A percentile compares a stretch with the other conserved stretches of the same genome.
phyloP scores from a whole-genome alignment of 139 green algal species.

The Deuterostichococcus epilithicus region DNA sequence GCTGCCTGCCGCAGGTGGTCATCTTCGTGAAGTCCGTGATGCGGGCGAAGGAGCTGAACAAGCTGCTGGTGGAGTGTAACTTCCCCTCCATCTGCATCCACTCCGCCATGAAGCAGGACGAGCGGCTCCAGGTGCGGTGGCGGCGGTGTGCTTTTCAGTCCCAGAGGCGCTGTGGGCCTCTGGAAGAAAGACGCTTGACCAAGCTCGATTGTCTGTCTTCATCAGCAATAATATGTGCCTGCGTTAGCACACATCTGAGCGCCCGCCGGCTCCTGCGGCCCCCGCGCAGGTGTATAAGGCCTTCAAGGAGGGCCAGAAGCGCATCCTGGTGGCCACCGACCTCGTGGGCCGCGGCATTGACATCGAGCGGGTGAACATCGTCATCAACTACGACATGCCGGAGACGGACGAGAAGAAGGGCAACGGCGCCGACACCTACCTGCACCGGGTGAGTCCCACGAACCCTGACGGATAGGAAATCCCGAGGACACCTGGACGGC shows the following conservation, averaged over 20 bases:
- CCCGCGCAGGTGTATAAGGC: conserved; percentile 77
- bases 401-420: conserved; percentile 83
- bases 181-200: conserved; percentile 5
- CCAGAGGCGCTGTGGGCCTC: not conserved
- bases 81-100: conserved; percentile 96
- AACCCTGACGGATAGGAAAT: too few relatives aligned
- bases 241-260: not conserved
- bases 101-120: conserved; percentile 79
- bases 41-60: conserved; percentile 85
- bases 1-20: conserved; percentile 69
- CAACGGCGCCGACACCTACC: conserved; percentile 97
- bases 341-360: conserved; percentile 97
- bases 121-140: conserved; percentile 68
- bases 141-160: not conserved
- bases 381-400: conserved; percentile 99
- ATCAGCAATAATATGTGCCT: not conserved
- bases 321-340: conserved; percentile 98
- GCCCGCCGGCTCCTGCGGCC: not conserved
- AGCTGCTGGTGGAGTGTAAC: conserved; percentile 96
- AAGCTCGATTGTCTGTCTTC: not conserved
- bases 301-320: conserved; percentile 96
- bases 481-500: too few relatives aligned
- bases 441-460: conserved; percentile 79
- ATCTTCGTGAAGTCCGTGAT: conserved; percentile 89
- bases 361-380: conserved; percentile 99